Base-by-base conservation (phyloP, 139 green algal genomes). In the Tetratostichococcus sp. region DNA sequence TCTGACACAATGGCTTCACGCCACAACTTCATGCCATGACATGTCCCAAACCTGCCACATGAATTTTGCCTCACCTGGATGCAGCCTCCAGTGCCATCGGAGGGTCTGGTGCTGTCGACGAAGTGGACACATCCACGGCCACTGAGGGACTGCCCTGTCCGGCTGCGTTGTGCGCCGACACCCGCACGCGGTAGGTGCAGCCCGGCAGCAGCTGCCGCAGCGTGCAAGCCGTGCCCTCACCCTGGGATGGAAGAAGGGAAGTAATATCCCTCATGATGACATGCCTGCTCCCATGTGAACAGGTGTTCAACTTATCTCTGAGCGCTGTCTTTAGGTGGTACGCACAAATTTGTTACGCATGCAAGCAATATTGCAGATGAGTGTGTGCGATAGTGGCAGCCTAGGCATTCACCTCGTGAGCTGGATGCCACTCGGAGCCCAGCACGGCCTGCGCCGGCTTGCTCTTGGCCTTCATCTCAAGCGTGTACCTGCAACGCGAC, bases 171-270 rank as follows among this genome's bases (percentile, higher is more conserved):
- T 75, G 43, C 4, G 82, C 83, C 21, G 82, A 69, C 14, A 89
- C 84, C 0, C 89, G 84, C 17, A 84, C 81, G 11, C 80, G 76
- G 82, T 94, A 94, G 6, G 80, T 78, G 79, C 86, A 93, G 21
- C 89, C 88, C 16, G 87, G 59, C 6, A 81, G 81, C 67, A 94
- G 84, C 4, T 73, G 75, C 30, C 78, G 80, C 78, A 93, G 81
- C 14, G 87, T 91, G 79, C 85, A 91, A 32, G 79, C 84, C 4
- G 65, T 70, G 67, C 74, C 74, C 30, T 75, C 35, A 19, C 88
- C 89, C 67, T 91, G 79, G 23, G 19, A 4, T 25, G 17, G 4
- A 62, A 25, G 14, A 50, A 50, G 39, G 39, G 14, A 14, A 50
- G 39, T 50, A 22, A 8, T 14, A n/a, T n/a, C n/a, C n/a, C n/a